Evolutionary conservation across 805 yeast species (phyloP).

Genomic region (Torulaspora quercuum): DNA sequence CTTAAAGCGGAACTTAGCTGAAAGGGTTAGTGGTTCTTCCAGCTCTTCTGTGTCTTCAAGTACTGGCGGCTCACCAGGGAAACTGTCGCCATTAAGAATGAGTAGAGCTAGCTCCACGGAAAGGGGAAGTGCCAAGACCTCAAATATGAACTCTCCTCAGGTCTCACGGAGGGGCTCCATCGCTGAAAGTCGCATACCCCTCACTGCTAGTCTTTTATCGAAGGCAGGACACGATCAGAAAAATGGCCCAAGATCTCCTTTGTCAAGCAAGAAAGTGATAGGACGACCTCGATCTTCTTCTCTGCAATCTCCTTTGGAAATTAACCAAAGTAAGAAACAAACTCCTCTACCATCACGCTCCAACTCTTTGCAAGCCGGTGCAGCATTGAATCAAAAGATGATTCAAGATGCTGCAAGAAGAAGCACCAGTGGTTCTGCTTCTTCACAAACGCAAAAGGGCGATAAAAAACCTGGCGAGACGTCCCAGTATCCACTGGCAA

Average conservation of each 20-base stretch:
- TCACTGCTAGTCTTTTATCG: constrained; percentile 3
- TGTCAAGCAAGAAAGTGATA: constrained; percentile 8
- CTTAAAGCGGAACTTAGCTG: constrained; percentile 12
- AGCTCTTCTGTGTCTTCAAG: constrained; percentile 16
- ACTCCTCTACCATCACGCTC: constrained; percentile 22
- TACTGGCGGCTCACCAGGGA: constrained; percentile 15
- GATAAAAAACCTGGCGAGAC: constrained; percentile 1
- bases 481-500: too few relatives aligned
- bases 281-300: constrained; percentile 36
- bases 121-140: constrained; percentile 3
- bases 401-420: constrained; percentile 25
- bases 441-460: constrained; percentile 2
- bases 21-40: constrained; percentile 13
- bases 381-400: constrained; percentile 28
- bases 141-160: constrained; percentile 17
- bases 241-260: constrained; percentile 4
- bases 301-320: constrained; percentile 26
- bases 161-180: constrained; percentile 22
- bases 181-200: constrained; percentile 12
- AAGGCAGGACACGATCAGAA: constrained; percentile 12
- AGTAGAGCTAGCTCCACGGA: constrained; percentile 27
- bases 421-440: constrained; percentile 1
- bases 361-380: constrained; percentile 33
- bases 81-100: constrained; percentile 20
- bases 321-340: constrained; percentile 4